Percentiles rank a stretch among this genome's conserved stretches.
Conservation (phyloP, 352 stramenopile species). For the Globisporangium polare region DNA sequence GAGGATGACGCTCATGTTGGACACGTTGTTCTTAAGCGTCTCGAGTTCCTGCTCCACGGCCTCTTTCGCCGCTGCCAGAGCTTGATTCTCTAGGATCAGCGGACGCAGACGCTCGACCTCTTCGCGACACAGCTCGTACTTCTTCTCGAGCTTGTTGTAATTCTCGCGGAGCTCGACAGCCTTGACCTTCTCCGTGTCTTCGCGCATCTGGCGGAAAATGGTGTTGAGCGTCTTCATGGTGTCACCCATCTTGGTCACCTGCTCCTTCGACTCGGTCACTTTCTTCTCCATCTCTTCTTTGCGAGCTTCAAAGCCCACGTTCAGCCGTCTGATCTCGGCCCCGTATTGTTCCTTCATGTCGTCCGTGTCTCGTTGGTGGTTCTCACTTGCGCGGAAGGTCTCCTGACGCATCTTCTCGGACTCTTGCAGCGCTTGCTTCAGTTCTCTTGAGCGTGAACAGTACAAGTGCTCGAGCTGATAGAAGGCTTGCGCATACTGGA, state of each 20-base stretch:
- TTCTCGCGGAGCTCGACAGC: conserved; percentile 85
- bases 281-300: conserved; percentile 72
- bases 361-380: conserved; percentile 36
- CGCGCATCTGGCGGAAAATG: conserved; percentile 92
- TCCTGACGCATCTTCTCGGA: conserved; percentile 35
- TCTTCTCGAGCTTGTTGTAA: conserved; percentile 70
- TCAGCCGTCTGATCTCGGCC: conserved; percentile 45
- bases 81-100: conserved; percentile 46
- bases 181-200: conserved; percentile 87
- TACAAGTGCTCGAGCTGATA: conserved; percentile 61
- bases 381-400: conserved; percentile 25
- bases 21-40: conserved; percentile 36
- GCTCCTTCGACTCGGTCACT: conserved; percentile 62
- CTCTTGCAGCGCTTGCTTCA: conserved; percentile 30
- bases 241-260: conserved; percentile 89
- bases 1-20: conserved; percentile 34
- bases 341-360: conserved; percentile 47
- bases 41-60: conserved; percentile 26
- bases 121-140: conserved; percentile 48
- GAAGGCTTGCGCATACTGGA: conserved; percentile 80
- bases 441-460: conserved; percentile 27
- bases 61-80: conserved; percentile 39
- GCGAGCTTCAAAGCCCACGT: conserved; percentile 38
- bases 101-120: conserved; percentile 60
- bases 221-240: conserved; percentile 92